Evolutionary conservation across 2,329 filamentous ascomycete genomes (phyloP).

Genomic region (Neocucurbitaria cava): DNA sequence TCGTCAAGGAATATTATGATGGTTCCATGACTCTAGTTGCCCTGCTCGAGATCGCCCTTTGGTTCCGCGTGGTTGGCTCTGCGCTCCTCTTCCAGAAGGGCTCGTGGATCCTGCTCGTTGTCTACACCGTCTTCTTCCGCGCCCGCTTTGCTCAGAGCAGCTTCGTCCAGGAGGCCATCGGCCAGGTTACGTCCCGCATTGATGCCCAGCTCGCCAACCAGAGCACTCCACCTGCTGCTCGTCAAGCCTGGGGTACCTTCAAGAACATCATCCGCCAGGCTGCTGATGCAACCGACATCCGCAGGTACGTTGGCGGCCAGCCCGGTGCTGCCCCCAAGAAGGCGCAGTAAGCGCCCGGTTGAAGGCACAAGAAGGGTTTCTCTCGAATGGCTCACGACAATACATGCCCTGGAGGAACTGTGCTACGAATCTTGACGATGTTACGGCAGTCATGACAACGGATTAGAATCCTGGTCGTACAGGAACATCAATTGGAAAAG

Average conservation of each 20-base stretch:
- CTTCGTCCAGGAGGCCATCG: conserved; percentile 87
- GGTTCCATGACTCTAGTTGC: conserved; percentile 93
- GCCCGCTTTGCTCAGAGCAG: conserved; percentile 87
- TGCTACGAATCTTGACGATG: conserved; percentile 31
- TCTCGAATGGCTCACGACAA: conserved; percentile 22
- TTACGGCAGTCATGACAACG: conserved; percentile 28
- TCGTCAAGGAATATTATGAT: conserved; percentile 99
- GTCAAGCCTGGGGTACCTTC: conserved; percentile 79
- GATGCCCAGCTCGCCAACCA: conserved; percentile 86
- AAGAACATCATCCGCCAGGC: conserved; percentile 78
- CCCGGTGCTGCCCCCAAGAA: conserved; percentile 67
- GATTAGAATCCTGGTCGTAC: conserved; percentile 8
- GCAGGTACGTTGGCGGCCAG: conserved; percentile 70
- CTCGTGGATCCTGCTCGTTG: conserved; percentile 82
- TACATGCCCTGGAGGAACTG: conserved; percentile 14
- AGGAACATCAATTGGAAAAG: conserved; percentile 4
- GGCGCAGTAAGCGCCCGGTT: conserved; percentile 53
- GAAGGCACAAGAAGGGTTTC: conserved; percentile 17
- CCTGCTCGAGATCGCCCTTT: conserved; percentile 84
- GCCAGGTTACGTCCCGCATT: conserved; percentile 73
- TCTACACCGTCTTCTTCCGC: conserved; percentile 94
- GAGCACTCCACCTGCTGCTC: conserved; percentile 79
- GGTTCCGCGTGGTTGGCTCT: conserved; percentile 80
- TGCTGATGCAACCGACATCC: conserved; percentile 79
- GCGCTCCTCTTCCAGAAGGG: conserved; percentile 88